These are phyloP conservation scores for Russula lepida DNA, from an alignment of 768 basidiomycete genomes.

Conservation along the genomic window DNA sequence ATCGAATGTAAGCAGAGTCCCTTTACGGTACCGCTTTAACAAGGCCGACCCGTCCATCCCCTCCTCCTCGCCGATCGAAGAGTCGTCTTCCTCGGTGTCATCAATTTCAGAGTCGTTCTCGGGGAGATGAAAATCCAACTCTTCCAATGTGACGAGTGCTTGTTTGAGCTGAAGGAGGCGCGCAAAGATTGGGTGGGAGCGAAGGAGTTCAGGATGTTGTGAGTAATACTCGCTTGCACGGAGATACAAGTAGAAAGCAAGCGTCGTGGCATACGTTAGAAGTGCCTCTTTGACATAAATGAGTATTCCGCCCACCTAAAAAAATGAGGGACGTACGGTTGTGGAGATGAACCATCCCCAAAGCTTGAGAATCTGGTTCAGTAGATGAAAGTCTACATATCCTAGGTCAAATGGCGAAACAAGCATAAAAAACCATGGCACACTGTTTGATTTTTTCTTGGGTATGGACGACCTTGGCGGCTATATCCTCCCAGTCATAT, in stretches of 20 bases:
- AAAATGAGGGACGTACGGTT: conserved; percentile 57
- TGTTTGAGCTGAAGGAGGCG: conserved; percentile 81
- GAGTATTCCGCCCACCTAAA: neutral
- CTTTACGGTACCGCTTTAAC: conserved; percentile 9
- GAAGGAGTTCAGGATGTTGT: conserved; percentile 51
- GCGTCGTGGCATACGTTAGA: conserved; percentile 79
- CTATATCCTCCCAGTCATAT: conserved; percentile 76
- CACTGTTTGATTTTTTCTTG: conserved; percentile 49
- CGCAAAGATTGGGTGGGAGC: conserved; percentile 59
- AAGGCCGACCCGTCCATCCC: conserved; percentile 33
- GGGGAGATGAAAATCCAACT: conserved; percentile 62
- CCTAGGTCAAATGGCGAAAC: conserved; percentile 1
- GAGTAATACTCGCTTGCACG: conserved; percentile 59
- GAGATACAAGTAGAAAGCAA: conserved; percentile 91
- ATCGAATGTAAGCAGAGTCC: conserved; percentile 6
- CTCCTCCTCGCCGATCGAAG: conserved; percentile 32
- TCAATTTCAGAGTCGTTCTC: conserved; percentile 33
- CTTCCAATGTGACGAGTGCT: conserved; percentile 71
- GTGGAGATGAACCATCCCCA: conserved; percentile 75
- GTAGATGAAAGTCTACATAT: conserved; percentile 39
- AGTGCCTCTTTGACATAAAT: conserved; percentile 57
- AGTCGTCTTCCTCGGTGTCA: conserved; percentile 37
- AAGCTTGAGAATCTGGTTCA: conserved; percentile 43
- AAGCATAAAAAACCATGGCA: neutral
- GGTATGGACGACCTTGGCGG: conserved; percentile 42